A percentile compares a stretch with the other conserved stretches of the same genome.
Conservation (phyloP, 164 flowering plant genomes). For the Sextonia rubra region DNA sequence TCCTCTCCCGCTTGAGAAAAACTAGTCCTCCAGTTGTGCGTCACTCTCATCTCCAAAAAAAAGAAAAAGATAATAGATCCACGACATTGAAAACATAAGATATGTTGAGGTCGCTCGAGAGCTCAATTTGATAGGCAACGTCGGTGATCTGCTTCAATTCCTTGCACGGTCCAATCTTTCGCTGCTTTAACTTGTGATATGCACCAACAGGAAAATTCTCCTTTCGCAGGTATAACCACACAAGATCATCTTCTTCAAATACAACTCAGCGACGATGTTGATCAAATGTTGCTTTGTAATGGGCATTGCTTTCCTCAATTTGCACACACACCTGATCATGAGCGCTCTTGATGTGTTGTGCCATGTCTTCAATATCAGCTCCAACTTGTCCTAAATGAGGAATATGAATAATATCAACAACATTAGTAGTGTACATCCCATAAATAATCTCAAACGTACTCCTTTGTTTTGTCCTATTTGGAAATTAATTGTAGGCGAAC, state of each 20-base stretch:
- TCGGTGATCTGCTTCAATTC: background rate
- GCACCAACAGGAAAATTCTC: background rate
- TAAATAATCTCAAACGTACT: background rate
- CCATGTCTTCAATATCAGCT: background rate
- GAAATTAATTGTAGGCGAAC: background rate
- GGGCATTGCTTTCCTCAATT: background rate
- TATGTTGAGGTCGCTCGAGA: background rate
- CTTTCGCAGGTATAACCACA: background rate
- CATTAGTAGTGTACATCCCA: background rate
- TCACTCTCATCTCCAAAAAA: background rate
- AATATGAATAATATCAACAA: background rate
- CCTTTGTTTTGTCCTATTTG: background rate
- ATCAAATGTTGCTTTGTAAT: background rate
- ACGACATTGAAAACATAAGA: background rate
- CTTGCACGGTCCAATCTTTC: slow-evolving; percentile 1
- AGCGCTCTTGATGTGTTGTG: background rate
- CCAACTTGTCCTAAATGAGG: background rate
- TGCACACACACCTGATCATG: background rate
- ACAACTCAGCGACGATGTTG: background rate
- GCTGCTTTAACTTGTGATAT: background rate
- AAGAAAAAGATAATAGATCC: background rate
- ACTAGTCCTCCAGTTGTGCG: background rate
- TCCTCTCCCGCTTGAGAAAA: background rate
- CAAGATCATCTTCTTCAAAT: background rate
- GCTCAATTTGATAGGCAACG: slow-evolving; percentile 1